Percentiles rank a stretch among this genome's conserved stretches.
These are phyloP conservation scores for Amylocarpus encephaloides DNA, from an alignment of 2,329 filamentous ascomycete species.

Conservation along the genomic window DNA sequence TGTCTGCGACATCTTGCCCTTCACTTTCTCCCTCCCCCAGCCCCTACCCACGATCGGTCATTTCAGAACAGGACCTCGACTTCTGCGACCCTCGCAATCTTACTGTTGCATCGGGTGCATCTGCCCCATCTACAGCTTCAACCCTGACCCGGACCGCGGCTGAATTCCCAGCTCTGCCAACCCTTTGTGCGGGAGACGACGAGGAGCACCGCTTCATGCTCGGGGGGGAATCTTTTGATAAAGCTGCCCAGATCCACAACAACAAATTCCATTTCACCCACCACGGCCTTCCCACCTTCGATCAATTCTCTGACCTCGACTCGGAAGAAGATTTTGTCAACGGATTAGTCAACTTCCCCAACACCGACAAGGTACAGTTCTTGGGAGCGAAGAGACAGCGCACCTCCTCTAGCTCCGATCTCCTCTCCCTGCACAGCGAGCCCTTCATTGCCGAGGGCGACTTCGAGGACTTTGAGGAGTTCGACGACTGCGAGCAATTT, in stretches of 20 bases:
- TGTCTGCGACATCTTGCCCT: constrained; percentile 68
- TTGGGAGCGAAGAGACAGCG: constrained; percentile 61
- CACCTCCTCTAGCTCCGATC: constrained; percentile 61
- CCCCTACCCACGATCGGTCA: constrained; percentile 63
- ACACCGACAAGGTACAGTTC: constrained; percentile 52
- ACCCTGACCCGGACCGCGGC: constrained; percentile 39
- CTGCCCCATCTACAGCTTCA: constrained; percentile 30
- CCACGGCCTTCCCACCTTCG: constrained; percentile 65
- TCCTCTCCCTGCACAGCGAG: constrained; percentile 64
- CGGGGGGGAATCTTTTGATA: constrained; percentile 45
- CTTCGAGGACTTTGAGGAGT: constrained; percentile 69
- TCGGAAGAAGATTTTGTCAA: constrained; percentile 83
- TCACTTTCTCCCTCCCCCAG: constrained; percentile 84
- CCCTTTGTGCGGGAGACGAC: constrained; percentile 56
- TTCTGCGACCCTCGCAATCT: constrained; percentile 91
- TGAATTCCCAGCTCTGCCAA: constrained; percentile 60
- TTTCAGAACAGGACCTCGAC: constrained; percentile 64
- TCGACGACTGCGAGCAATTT: constrained; percentile 61
- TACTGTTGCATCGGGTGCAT: constrained; percentile 56
- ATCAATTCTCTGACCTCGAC: constrained; percentile 83
- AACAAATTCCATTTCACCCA: constrained; percentile 49
- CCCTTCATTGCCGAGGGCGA: constrained; percentile 71
- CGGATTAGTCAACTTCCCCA: constrained; percentile 63
- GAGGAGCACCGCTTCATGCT: constrained; percentile 47
- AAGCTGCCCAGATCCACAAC: constrained; percentile 39